Evolutionary conservation across 228 moss, liverwort and hornwort genomes (phyloP), one percentile per base, ranked within the genome.

Genomic region (Sphagnum fallax): DNA sequence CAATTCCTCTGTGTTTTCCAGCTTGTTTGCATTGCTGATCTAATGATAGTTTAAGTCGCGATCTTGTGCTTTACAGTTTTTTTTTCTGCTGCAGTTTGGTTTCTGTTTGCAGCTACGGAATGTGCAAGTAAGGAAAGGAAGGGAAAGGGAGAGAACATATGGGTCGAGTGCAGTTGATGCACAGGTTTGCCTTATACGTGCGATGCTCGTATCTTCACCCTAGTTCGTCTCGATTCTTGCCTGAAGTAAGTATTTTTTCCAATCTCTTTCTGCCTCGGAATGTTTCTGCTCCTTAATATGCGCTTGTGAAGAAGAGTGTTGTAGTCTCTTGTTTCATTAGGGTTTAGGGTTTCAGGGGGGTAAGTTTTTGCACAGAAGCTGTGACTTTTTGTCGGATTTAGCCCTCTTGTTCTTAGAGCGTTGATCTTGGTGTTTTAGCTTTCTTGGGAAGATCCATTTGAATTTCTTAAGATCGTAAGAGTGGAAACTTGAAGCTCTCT

Each of bases 121-220:
- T 48, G 57, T 69, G 49, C 49, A 58, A 18, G 53, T 68, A 49
- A 69, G 60, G 49, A 12, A 49, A 49, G 48, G 6, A 10, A 48
- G 49, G 49, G 59, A 69, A 49, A 49, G 48, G 58, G 5, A 16
- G 55, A 47, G n/a, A 6, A 47, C 32, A 32, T 32, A 70, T 63
- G 70, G 70, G 62, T 63, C 70, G 70, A 4, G 50, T 50, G 16
- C 70, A 70, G 62, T 50, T 70, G 8, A 10, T 60, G 15, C 62
- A 70, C 10, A 50, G 52, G 62, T 50, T n/a, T 51, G 61, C 51
- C 51, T 63, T 51, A 10, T 70, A 61, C 9, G 50, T 63, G 5
- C 70, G 70, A 8, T 51, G 10, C 50, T 60, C 50, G 16, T 49
- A 4, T 15, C 51, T 13, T 5, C 9, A 51, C 16, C 70, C 70